Base-by-base conservation (phyloP, 495 filamentous ascomycete genomes). In the Podospora sp. region DNA sequence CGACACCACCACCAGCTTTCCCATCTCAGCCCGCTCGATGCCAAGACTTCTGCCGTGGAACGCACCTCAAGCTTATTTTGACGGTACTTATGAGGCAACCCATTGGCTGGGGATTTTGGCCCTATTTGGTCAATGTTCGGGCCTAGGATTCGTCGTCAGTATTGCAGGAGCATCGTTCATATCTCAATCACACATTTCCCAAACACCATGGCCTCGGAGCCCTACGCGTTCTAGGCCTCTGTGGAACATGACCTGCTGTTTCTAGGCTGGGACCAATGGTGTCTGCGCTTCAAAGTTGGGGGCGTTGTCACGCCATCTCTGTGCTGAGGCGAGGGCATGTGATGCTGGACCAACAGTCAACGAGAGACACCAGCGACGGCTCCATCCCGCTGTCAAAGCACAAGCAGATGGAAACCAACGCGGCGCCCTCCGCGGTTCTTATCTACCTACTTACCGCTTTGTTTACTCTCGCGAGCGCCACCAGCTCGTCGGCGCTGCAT, bases 41-140 rank as follows among this genome's bases (percentile, higher is more conserved):
- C 27, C 29, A 65, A 65, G 55, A 20, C 33, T 1, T 21, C 63
- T 65, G 68, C 50, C 25, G 60, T 69, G 59, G 35, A 65, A 69
- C 68, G 57, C 62, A 58, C 60, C 18, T 36, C 67, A 69, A 71
- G 67, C 69, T 69, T 71, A 64, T 63, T 69, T 71, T 46, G 58
- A 71, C 66, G 6, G 21, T 70, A 2, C n/a, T 55, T 22, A 26
- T 55, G 8, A 11, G 21, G 35, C 18, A 18, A n/a, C 25, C 33
- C 29, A 68, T 68, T 70, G 61, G 68, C 40, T 40, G 18, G 18
- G 51, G 9, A n/a, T 16, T 63, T 40, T 35, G 65, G 35, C 50
- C 50, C 50, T 68, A 68, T 59, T 51, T 27, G 25, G 62, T 71
- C 14, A 57, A 29, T 26, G 33, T n/a, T 22, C 33, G 36, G 27